Percentiles rank a stretch among this genome's conserved stretches.
phyloP scores from a whole-genome alignment of 78 protist genomes.

The Dictyostelium capitatum region DNA sequence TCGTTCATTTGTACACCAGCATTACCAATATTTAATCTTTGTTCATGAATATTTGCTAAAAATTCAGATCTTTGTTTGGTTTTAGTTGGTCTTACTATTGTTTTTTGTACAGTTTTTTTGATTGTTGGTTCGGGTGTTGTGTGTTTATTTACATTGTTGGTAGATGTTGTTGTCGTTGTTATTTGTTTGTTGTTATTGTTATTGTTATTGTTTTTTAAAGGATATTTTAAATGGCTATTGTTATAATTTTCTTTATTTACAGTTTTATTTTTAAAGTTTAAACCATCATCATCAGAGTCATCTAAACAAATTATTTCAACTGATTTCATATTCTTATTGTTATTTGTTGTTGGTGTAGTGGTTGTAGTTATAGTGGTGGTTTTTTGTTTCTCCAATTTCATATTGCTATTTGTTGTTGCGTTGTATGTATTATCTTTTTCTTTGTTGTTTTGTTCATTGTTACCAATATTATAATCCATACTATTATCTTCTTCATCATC shows the following conservation, averaged over 20 bases:
- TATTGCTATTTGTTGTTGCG: background rate
- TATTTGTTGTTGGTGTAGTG: background rate
- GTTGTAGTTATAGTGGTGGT: background rate
- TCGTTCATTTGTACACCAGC: background rate
- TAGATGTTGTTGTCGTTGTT: no score
- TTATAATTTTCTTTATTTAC: background rate
- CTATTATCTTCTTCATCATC: background rate
- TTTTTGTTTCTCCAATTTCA: background rate
- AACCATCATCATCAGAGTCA: background rate
- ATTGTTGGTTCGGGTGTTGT: background rate
- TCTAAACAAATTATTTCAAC: background rate
- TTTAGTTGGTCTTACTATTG: background rate
- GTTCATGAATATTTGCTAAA: slow-evolving; percentile 60
- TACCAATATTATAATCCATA: no score
- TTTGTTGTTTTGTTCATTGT: no score
- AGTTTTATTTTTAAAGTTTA: background rate
- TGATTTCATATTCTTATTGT: background rate
- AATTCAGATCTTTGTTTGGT: background rate
- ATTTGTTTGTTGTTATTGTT: background rate
- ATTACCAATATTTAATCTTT: slow-evolving; percentile 17
- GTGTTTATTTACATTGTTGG: background rate
- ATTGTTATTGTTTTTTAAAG: background rate
- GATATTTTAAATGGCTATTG: background rate
- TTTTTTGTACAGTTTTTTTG: background rate
- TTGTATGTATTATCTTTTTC: background rate